Evolutionary conservation across 345 rosid genomes (phyloP).

Genomic region (Lepidium aucheri): DNA sequence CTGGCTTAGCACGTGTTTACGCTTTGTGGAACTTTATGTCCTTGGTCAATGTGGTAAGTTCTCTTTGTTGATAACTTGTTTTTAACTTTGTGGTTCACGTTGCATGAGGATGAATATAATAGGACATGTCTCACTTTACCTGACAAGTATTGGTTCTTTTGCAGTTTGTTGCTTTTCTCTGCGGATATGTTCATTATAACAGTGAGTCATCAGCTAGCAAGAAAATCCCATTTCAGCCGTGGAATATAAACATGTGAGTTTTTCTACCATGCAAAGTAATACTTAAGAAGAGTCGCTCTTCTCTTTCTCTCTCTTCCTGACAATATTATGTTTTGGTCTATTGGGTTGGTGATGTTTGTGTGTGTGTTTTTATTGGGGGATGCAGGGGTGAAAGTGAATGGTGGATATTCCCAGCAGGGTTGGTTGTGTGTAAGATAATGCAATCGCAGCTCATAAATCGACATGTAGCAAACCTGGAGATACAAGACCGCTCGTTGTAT

Average conservation of each 20-base stretch:
- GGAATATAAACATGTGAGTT: slow-evolving; percentile 98
- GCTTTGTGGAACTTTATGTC: slow-evolving; percentile 92
- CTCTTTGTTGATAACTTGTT: neutral
- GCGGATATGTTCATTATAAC: slow-evolving; percentile 79
- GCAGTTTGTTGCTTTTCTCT: slow-evolving; percentile 82
- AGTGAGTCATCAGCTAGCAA: slow-evolving; percentile 58
- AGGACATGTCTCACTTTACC: neutral
- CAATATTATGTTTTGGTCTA: neutral
- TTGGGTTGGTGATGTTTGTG: neutral
- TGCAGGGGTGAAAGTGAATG: slow-evolving; percentile 99
- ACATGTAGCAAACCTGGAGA: slow-evolving; percentile 95
- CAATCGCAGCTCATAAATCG: slow-evolving; percentile 93
- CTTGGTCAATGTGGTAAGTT: slow-evolving; percentile 82
- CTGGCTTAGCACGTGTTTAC: slow-evolving; percentile 92
- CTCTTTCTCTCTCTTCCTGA: neutral
- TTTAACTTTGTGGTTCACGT: neutral
- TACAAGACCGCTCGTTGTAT: slow-evolving; percentile 97
- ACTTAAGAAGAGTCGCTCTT: neutral
- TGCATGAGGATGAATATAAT: neutral
- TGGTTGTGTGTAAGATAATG: slow-evolving; percentile 77
- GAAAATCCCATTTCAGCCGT: slow-evolving; percentile 68
- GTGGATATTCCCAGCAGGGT: slow-evolving; percentile 96
- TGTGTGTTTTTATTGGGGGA: slow-evolving; percentile 1
- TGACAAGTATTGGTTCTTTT: slow-evolving; percentile 21
- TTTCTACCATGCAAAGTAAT: neutral